These are phyloP conservation scores for Chenopodium album DNA, from an alignment of 148 eudicot species.

Conservation along the genomic window DNA sequence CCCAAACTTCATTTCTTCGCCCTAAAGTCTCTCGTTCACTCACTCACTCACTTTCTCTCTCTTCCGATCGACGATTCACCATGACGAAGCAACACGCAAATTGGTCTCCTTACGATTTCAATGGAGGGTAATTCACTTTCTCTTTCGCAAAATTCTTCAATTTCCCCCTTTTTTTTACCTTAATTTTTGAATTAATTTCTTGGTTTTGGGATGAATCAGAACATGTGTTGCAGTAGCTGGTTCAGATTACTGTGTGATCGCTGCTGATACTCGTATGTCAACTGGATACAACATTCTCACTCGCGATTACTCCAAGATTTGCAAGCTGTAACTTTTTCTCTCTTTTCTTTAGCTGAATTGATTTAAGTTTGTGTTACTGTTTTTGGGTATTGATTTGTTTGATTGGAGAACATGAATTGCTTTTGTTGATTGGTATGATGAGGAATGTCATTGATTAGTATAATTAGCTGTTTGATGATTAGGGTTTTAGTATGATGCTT, in stretches of 20 bases:
- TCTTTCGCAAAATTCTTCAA: background rate
- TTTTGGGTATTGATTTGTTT: constrained; percentile 13
- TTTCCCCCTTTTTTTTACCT: too few species aligned
- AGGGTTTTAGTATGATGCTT: background rate
- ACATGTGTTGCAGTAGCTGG: constrained; percentile 81
- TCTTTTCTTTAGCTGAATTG: background rate
- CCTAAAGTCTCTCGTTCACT: background rate
- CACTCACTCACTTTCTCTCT: constrained; percentile 4
- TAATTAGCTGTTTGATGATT: background rate
- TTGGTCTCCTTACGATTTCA: constrained; percentile 90
- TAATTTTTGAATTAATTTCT: background rate
- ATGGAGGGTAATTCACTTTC: constrained; percentile 63
- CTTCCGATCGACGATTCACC: background rate
- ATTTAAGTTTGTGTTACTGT: background rate
- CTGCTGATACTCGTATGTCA: constrained; percentile 94
- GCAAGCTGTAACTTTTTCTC: constrained; percentile 50
- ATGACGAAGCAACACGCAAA: constrained; percentile 71
- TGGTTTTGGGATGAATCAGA: constrained; percentile 31
- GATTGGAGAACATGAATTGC: background rate
- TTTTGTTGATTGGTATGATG: background rate
- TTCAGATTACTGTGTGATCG: constrained; percentile 85
- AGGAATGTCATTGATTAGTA: background rate
- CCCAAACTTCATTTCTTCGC: background rate
- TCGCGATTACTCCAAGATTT: constrained; percentile 89
- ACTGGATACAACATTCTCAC: constrained; percentile 91